phyloP scores from a whole-genome alignment of 306 rosid species.

The Carpinus viminea region DNA sequence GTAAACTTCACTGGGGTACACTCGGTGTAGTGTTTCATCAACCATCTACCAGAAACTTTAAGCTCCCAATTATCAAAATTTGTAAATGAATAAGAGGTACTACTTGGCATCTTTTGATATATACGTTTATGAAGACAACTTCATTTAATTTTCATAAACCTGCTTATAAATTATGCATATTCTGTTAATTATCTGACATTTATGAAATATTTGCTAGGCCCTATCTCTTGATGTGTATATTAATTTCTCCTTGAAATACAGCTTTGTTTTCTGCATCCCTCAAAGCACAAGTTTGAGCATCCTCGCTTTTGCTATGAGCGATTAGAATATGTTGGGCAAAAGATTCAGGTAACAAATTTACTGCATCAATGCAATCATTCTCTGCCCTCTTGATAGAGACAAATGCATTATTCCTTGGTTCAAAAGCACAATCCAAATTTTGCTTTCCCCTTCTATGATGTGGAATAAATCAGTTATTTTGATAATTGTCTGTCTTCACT shows the following conservation, averaged over 20 bases:
- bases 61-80: slow-evolving; percentile 21
- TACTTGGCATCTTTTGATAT: slow-evolving; percentile 14
- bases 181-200: not conserved
- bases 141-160: slow-evolving; percentile 16
- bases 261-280: slow-evolving; percentile 92
- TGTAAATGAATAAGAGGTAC: not conserved
- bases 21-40: not conserved
- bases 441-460: slow-evolving; percentile 1
- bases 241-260: slow-evolving; percentile 43
- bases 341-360: slow-evolving; percentile 73
- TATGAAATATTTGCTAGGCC: slow-evolving; percentile 2
- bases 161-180: slow-evolving; percentile 11
- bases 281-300: slow-evolving; percentile 89
- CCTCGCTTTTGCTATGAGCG: slow-evolving; percentile 95
- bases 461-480: slow-evolving; percentile 9
- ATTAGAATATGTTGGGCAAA: slow-evolving; percentile 85
- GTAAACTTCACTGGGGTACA: not conserved
- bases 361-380: slow-evolving; percentile 21
- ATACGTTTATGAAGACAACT: slow-evolving; percentile 22
- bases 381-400: slow-evolving; percentile 3
- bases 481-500: slow-evolving; percentile 8
- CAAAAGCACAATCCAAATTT: slow-evolving; percentile 2
- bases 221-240: slow-evolving; percentile 24
- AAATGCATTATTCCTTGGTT: slow-evolving; percentile 7
- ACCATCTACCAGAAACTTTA: not conserved